These are phyloP conservation scores for Debaryomycetaceae sp. DNA, from an alignment of 1,139 yeast genomes.

Conservation along the genomic window DNA sequence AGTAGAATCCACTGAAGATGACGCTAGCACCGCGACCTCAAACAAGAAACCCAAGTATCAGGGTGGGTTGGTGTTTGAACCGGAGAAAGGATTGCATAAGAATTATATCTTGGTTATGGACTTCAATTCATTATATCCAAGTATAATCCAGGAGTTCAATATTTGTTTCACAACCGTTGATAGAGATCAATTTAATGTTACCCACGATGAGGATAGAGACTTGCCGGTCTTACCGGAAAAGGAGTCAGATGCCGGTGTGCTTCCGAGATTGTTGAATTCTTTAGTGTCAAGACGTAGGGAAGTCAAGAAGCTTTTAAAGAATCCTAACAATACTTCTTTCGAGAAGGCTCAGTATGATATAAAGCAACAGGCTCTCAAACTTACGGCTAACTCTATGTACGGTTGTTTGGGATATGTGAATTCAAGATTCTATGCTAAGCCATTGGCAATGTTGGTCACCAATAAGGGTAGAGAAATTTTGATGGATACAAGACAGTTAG, in stretches of 20 bases:
- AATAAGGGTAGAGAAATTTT: conserved; percentile 94
- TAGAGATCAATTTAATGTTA: conserved; percentile 49
- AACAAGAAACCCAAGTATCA: conserved; percentile 81
- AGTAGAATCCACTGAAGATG: conserved; percentile 42
- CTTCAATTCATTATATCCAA: conserved; percentile 95
- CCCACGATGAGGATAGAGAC: conserved; percentile 57
- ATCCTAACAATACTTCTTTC: conserved; percentile 57
- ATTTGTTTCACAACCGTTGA: conserved; percentile 96
- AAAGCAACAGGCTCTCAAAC: conserved; percentile 91
- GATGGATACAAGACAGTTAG: conserved; percentile 89
- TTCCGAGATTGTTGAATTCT: conserved; percentile 79
- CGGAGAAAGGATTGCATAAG: conserved; percentile 91
- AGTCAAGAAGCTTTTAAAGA: conserved; percentile 82
- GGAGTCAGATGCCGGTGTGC: conserved; percentile 67
- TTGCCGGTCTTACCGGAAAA: conserved; percentile 69
- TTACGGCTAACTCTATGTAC: conserved; percentile 98
- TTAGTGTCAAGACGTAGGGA: conserved; percentile 90
- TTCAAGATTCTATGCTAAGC: conserved; percentile 93
- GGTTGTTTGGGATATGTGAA: conserved; percentile 95
- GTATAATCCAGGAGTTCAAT: conserved; percentile 94
- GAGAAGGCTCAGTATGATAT: conserved; percentile 85
- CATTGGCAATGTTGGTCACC: conserved; percentile 93
- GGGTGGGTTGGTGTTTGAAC: conserved; percentile 97
- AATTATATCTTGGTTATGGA: conserved; percentile 93
- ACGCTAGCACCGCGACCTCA: conserved; percentile 41